Base-by-base conservation (phyloP, 139 green algal species). In the Ettlia oleoabundans region DNA sequence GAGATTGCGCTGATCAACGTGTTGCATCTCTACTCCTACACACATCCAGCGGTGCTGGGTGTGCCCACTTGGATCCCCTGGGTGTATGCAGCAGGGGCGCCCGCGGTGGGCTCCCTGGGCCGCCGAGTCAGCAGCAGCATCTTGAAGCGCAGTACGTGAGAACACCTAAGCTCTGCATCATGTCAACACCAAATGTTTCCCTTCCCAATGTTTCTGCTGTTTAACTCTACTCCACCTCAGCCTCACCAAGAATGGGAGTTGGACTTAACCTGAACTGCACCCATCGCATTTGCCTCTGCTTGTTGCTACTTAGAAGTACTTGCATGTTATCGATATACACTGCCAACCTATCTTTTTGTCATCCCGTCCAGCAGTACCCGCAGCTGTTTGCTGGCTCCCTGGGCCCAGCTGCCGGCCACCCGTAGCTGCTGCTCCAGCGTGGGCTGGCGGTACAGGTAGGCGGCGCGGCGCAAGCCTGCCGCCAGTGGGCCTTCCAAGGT, bases 381-480 rank as follows among this genome's bases (percentile, higher is more conserved):
- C 35, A 80, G 73, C 73, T 80, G 73, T 24, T 30, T 32, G 32
- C 41, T 51, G 35, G 71, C 71, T 21, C 21, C 30, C 71, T 86
- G 52, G 26, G 93, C 41, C 94, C 93, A 97, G 32, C 77, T 85
- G 0, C 76, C 64, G 1, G 91, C 93, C 38, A 97, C 94, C 2
- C 75, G 86, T 21, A 94, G 28, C 30, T 91, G 91, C 84, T 98
- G 96, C 81, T 95, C 91, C n/a, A 93, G 89, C 6, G 96, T 99
- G 15, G 96, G 96, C 89, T 98, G 94, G 18, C 96, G 82, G 89
- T 98, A 98, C 62, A 94, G 84, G 88, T 99, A 99, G 1, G 96
- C 96, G 32, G 91, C 92, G 15, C 94, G 82, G 13, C 95, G 86
- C 69, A 97, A 15, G 8, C 92, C 78, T 24, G 89, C 91, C 9